A percentile compares a stretch with the other conserved stretches of the same genome.
Evolutionary conservation across 2,329 filamentous ascomycete genomes (phyloP).

Genomic region (Claviceps maximensis): DNA sequence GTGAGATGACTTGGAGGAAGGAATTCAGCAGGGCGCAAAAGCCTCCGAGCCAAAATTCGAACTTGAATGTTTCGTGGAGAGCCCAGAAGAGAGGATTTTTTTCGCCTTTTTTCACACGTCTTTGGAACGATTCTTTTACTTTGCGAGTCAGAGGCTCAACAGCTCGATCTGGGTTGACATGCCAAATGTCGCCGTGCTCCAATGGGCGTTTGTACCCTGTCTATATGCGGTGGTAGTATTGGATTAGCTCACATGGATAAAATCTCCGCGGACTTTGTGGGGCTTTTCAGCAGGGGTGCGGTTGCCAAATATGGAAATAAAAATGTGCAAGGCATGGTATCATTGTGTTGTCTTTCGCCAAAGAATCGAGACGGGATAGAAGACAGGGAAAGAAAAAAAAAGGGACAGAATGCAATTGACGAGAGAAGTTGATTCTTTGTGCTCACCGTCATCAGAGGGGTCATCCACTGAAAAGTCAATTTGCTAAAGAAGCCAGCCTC

Average conservation of each 20-base stretch:
- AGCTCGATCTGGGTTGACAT: slow-evolving; percentile 67
- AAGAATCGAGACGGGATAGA: not conserved
- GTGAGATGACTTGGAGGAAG: slow-evolving; percentile 67
- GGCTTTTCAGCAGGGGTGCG: not conserved
- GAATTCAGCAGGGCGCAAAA: slow-evolving; percentile 59
- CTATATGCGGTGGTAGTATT: slow-evolving; percentile 23
- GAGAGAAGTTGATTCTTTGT: not conserved
- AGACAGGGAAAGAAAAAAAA: not conserved
- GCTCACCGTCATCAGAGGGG: slow-evolving; percentile 64
- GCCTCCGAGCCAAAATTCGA: slow-evolving; percentile 79
- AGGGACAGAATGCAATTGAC: not conserved
- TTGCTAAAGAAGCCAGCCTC: slow-evolving; percentile 60
- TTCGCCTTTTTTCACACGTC: slow-evolving; percentile 51
- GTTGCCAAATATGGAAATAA: not conserved
- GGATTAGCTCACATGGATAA: not conserved
- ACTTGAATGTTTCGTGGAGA: slow-evolving; percentile 72
- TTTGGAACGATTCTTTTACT: slow-evolving; percentile 55
- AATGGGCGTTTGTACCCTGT: slow-evolving; percentile 75
- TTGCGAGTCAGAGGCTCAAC: slow-evolving; percentile 56
- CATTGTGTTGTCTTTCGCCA: not conserved
- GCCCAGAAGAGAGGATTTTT: slow-evolving; percentile 67
- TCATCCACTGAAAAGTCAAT: slow-evolving; percentile 83
- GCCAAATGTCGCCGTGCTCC: slow-evolving; percentile 76
- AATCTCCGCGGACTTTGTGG: not conserved
- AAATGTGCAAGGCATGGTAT: not conserved